These are phyloP conservation scores for Boletus calvinii DNA, from an alignment of 1,284 basidiomycete species.

Conservation along the genomic window DNA sequence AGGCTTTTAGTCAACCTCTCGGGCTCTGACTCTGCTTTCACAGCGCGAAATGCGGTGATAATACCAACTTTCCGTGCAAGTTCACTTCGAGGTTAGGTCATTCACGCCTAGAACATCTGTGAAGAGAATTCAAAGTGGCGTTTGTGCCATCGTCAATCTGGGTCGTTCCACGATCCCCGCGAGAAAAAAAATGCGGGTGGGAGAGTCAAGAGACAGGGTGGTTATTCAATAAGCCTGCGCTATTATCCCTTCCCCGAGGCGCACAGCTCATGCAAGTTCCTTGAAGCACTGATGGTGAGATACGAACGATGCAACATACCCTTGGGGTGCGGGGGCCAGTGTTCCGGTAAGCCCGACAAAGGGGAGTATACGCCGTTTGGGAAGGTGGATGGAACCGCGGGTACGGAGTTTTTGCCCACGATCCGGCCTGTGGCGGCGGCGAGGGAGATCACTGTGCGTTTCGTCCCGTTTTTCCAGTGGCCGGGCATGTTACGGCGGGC, in stretches of 20 bases:
- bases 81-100: no score
- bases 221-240: not conserved
- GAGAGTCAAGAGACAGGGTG: not conserved
- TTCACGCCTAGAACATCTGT: no score
- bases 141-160: not conserved
- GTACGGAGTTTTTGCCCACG: no score
- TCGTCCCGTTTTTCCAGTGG: not conserved
- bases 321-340: not conserved
- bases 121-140: not conserved
- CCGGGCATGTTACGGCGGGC: not conserved
- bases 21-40: no score
- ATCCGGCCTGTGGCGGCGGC: no score
- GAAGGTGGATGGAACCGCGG: not conserved
- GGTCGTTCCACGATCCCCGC: not conserved
- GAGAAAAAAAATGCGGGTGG: not conserved
- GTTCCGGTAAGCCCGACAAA: not conserved
- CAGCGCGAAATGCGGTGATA: no score
- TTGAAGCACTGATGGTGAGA: not conserved
- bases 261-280: not conserved
- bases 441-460: no score
- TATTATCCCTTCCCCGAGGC: not conserved
- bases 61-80: no score
- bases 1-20: no score
- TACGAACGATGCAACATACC: not conserved
- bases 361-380: not conserved